A percentile compares a stretch with the other conserved stretches of the same genome.
These are phyloP conservation scores for Sporothrix mexicana DNA, from an alignment of 2,329 filamentous ascomycete genomes.

Conservation along the genomic window DNA sequence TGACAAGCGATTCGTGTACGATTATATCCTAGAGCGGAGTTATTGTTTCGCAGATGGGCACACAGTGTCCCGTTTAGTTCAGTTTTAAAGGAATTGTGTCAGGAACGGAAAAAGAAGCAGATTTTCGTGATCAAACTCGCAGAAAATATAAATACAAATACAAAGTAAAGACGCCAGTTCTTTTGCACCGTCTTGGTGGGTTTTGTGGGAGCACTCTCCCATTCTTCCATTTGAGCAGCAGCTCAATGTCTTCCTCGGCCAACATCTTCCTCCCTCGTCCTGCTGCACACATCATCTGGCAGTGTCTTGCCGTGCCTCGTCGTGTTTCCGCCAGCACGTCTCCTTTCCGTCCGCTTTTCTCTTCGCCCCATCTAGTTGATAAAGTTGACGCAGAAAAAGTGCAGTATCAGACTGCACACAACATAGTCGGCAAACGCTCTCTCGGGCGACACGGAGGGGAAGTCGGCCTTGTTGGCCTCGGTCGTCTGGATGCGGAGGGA, in stretches of 20 bases:
- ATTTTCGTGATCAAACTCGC: neutral
- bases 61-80: no score
- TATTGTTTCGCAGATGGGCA: no score
- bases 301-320: neutral
- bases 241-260: neutral
- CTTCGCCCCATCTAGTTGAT: constrained; percentile 72
- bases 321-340: neutral
- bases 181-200: constrained; percentile 21
- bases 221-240: neutral
- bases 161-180: constrained; percentile 25
- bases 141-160: constrained; percentile 6
- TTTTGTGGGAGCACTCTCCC: neutral
- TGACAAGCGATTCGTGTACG: neutral
- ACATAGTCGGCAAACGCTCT: constrained; percentile 96
- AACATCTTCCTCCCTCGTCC: neutral
- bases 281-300: neutral
- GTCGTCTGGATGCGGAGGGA: constrained; percentile 92
- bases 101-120: neutral
- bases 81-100: no score
- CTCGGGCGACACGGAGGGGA: constrained; percentile 77
- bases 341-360: neutral
- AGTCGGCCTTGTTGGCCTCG: constrained; percentile 77
- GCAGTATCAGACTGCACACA: constrained; percentile 90
- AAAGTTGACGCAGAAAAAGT: constrained; percentile 99
- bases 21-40: neutral